These are phyloP conservation scores for Botryotinia globosa DNA, from an alignment of 2,329 filamentous ascomycete species.

Conservation along the genomic window DNA sequence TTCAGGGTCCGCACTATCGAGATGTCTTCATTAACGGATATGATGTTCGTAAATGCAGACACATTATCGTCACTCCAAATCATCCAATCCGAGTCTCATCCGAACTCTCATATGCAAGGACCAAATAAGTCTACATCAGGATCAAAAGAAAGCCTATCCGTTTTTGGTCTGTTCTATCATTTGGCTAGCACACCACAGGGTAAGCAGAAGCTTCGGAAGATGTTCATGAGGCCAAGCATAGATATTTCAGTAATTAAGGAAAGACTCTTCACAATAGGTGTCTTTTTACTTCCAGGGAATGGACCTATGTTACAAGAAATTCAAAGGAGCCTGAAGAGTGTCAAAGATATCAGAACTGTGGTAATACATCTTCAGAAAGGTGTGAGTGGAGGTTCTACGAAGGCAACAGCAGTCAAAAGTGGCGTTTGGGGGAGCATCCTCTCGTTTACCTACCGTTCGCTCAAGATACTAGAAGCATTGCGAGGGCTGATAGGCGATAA, in stretches of 20 bases:
- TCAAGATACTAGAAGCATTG: slow-evolving; percentile 67
- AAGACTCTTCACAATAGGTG: slow-evolving; percentile 66
- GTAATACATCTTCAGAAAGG: slow-evolving; percentile 75
- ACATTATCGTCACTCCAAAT: slow-evolving; percentile 82
- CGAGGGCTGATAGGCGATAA: slow-evolving; percentile 55
- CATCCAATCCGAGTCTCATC: slow-evolving; percentile 76
- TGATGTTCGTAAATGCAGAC: slow-evolving; percentile 78
- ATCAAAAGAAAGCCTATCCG: slow-evolving; percentile 76
- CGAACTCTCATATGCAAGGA: slow-evolving; percentile 74
- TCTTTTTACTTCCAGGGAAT: slow-evolving; percentile 69
- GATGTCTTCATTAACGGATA: slow-evolving; percentile 67
- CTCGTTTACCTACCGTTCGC: slow-evolving; percentile 66
- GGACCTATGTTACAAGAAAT: slow-evolving; percentile 53
- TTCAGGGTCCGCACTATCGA: slow-evolving; percentile 64
- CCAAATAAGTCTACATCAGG: slow-evolving; percentile 58
- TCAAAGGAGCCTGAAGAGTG: slow-evolving; percentile 59
- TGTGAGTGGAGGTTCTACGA: slow-evolving; percentile 51
- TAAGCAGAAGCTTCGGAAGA: slow-evolving; percentile 67
- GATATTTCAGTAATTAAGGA: slow-evolving; percentile 66
- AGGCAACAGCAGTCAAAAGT: slow-evolving; percentile 50
- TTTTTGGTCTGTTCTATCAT: slow-evolving; percentile 78
- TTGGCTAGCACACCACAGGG: slow-evolving; percentile 79
- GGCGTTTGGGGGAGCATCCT: slow-evolving; percentile 72
- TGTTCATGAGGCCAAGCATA: slow-evolving; percentile 76
- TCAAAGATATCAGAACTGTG: slow-evolving; percentile 71